These are phyloP conservation scores for Helianthus annuus DNA, from an alignment of 129 eudicot genomes.

Conservation along the genomic window HanXRQr2.0-SUNRISE NC_035438.2:54041497-54041996, in stretches of 20 bases:
- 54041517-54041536: too few relatives aligned
- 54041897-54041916: background rate
- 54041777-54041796: background rate
- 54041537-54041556: too few relatives aligned
- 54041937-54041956: background rate
- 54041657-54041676: background rate
- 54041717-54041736: background rate
- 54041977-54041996: background rate
- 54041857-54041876: conserved; percentile 10
- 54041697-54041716: background rate
- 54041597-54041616: background rate
- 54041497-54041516: too few relatives aligned
- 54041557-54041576: too few relatives aligned
- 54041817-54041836: conserved; percentile 3
- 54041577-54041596: too few relatives aligned
- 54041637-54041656: background rate
- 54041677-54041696: background rate
- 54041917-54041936: background rate
- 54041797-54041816: background rate
- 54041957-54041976: background rate
- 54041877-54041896: background rate
- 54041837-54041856: conserved; percentile 6
- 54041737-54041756: background rate
- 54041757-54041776: background rate
- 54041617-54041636: background rate